These are phyloP conservation scores for Sporothrix phasma DNA, from an alignment of 2,329 filamentous ascomycete species.

Conservation along the genomic window DNA sequence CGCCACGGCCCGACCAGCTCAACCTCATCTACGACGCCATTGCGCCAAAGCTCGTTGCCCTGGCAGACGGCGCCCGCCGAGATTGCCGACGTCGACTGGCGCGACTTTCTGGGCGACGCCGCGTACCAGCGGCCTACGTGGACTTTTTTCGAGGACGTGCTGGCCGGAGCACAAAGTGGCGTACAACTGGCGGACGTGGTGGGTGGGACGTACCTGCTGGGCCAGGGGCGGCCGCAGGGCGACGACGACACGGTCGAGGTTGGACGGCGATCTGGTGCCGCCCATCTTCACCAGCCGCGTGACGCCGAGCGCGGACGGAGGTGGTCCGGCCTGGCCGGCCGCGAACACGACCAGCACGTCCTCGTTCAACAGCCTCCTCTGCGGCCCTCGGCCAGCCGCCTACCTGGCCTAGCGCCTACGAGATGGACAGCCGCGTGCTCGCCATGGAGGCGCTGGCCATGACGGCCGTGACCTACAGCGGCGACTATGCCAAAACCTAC, in stretches of 20 bases:
- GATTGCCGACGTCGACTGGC: conserved; percentile 75
- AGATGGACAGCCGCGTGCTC: conserved; percentile 74
- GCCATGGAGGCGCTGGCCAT: conserved; percentile 81
- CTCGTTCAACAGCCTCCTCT: conserved; percentile 34
- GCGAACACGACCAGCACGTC: neutral
- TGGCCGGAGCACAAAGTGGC: conserved; percentile 56
- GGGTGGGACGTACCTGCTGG: conserved; percentile 65
- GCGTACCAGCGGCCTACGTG: conserved; percentile 82
- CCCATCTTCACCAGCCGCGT: neutral
- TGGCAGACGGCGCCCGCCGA: conserved; percentile 83
- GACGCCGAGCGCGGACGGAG: no score
- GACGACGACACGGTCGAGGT: neutral
- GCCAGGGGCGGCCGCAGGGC: conserved; percentile 26
- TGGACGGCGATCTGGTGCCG: neutral
- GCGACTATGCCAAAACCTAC: conserved; percentile 49
- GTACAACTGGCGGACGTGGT: conserved; percentile 81
- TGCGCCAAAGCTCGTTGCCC: conserved; percentile 57
- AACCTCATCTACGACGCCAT: conserved; percentile 74
- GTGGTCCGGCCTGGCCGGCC: no score
- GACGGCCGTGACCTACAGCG: conserved; percentile 45
- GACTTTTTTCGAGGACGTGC: conserved; percentile 93
- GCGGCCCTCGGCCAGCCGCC: conserved; percentile 60
- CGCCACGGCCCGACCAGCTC: conserved; percentile 59
- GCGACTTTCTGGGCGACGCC: conserved; percentile 67
- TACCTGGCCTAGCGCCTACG: conserved; percentile 90